A percentile compares a stretch with the other conserved stretches of the same genome.
phyloP scores from a whole-genome alignment of 352 stramenopile species.

The Pythium aristosporum region DNA sequence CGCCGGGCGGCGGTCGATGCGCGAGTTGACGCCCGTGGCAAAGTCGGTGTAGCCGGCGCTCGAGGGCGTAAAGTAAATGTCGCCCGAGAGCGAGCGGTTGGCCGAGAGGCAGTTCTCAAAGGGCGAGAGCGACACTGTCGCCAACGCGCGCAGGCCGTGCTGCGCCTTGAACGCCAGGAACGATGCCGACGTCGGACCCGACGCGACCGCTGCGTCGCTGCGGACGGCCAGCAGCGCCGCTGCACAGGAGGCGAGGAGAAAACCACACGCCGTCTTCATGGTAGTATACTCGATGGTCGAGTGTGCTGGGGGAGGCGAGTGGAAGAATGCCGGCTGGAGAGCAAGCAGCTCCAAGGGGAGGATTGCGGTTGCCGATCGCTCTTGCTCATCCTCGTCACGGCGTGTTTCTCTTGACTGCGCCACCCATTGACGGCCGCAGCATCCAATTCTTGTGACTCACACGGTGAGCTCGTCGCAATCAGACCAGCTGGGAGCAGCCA shows the following conservation, averaged over 20 bases:
- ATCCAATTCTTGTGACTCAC: background rate
- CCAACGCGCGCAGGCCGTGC: conserved; percentile 13
- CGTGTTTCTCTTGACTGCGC: background rate
- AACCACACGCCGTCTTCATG: background rate
- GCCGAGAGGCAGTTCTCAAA: conserved; percentile 23
- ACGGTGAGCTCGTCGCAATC: too few species aligned
- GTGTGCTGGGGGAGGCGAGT: background rate
- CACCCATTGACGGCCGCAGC: background rate
- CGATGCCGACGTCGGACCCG: conserved; percentile 12
- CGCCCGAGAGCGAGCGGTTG: conserved; percentile 18
- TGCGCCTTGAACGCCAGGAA: conserved; percentile 21
- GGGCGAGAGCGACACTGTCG: conserved; percentile 10
- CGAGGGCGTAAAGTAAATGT: conserved; percentile 26
- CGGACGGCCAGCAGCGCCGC: background rate
- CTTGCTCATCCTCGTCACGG: background rate
- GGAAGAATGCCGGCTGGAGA: background rate
- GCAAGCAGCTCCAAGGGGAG: too few species aligned
- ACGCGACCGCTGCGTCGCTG: background rate
- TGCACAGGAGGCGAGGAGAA: background rate
- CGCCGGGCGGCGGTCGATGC: conserved; percentile 41
- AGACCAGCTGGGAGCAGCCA: too few species aligned
- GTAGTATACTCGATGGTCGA: background rate
- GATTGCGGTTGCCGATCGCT: background rate
- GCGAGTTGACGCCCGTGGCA: conserved; percentile 49
- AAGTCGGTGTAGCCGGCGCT: conserved; percentile 39